Evolutionary conservation across 352 stramenopile species (phyloP).

Genomic region (Phytopythium helicoides): DNA sequence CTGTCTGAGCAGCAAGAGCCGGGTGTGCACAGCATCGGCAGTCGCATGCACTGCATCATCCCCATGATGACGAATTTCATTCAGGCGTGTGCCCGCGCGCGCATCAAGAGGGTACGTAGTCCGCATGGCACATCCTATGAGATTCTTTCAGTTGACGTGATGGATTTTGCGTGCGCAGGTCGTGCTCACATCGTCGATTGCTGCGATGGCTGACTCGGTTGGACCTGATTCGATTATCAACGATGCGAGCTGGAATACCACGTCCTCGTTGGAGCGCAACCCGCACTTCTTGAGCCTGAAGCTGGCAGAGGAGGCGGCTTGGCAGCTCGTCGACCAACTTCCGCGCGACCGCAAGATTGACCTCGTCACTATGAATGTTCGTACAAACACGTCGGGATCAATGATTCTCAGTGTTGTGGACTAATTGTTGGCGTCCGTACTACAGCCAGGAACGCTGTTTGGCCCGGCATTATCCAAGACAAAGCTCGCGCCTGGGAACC

Average conservation of each 20-base stretch:
- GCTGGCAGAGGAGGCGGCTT: conserved; percentile 82
- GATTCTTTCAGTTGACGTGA: neutral
- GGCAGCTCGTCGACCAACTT: conserved; percentile 86
- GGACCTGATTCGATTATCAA: conserved; percentile 78
- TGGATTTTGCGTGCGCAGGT: conserved; percentile 20
- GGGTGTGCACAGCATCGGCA: conserved; percentile 86
- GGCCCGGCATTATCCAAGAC: conserved; percentile 78
- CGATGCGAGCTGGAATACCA: conserved; percentile 85
- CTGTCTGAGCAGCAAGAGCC: conserved; percentile 83
- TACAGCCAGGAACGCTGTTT: conserved; percentile 76
- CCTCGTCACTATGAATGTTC: conserved; percentile 85
- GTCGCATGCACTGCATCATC: conserved; percentile 90
- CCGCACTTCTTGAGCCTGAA: conserved; percentile 88
- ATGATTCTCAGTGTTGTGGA: neutral
- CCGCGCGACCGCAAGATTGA: conserved; percentile 79
- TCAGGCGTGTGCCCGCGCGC: conserved; percentile 73
- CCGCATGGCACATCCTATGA: neutral
- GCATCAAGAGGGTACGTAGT: conserved; percentile 67
- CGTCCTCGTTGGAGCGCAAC: conserved; percentile 79
- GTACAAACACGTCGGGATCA: conserved; percentile 4
- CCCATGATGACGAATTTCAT: conserved; percentile 93
- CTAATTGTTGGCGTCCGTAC: neutral
- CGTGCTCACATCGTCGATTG: conserved; percentile 83
- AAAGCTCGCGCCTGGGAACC: conserved; percentile 82
- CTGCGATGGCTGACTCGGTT: conserved; percentile 82